A percentile compares a stretch with the other conserved stretches of the same genome.
Conservation (phyloP, 1,139 yeast species). For the Saccharomycopsis hybrid region DNA sequence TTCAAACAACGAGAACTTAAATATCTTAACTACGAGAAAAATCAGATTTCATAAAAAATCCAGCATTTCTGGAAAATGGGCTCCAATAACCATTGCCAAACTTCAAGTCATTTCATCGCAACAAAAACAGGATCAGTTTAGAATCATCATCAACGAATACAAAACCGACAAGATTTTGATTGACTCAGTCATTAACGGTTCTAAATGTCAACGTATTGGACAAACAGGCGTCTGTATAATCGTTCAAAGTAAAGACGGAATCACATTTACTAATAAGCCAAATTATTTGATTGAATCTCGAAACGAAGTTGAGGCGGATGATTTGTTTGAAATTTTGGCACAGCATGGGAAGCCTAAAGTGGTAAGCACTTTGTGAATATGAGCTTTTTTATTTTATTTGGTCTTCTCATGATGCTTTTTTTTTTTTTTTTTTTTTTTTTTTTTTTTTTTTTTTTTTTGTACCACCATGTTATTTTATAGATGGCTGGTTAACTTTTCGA, state of each 20-base stretch:
- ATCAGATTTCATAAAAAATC: slow-evolving; percentile 19
- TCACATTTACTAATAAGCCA: slow-evolving; percentile 7
- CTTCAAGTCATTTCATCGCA: slow-evolving; percentile 1
- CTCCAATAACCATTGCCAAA: slow-evolving; percentile 16
- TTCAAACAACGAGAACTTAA: too few relatives aligned
- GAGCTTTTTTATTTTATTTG: not conserved
- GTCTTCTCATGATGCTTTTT: not conserved
- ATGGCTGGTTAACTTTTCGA: too few relatives aligned
- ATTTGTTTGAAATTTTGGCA: slow-evolving; percentile 10
- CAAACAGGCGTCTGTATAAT: slow-evolving; percentile 18
- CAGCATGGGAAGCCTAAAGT: not conserved
- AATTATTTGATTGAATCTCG: slow-evolving; percentile 19
- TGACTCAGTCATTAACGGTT: slow-evolving; percentile 14
- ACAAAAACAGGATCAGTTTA: not conserved
- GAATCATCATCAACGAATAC: slow-evolving; percentile 12
- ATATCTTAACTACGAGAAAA: slow-evolving; percentile 6
- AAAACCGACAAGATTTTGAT: slow-evolving; percentile 16
- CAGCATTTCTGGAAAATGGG: slow-evolving; percentile 21
- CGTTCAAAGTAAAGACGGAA: slow-evolving; percentile 18
- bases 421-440: slow-evolving; percentile 3
- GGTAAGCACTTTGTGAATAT: not conserved
- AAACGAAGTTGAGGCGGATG: slow-evolving; percentile 17
- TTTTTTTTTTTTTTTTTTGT: not conserved
- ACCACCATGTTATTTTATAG: too few relatives aligned
- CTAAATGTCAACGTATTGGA: slow-evolving; percentile 15